Base-by-base conservation (phyloP, 176 grass and related monocot genomes). In the Oryza meyeriana region DNA sequence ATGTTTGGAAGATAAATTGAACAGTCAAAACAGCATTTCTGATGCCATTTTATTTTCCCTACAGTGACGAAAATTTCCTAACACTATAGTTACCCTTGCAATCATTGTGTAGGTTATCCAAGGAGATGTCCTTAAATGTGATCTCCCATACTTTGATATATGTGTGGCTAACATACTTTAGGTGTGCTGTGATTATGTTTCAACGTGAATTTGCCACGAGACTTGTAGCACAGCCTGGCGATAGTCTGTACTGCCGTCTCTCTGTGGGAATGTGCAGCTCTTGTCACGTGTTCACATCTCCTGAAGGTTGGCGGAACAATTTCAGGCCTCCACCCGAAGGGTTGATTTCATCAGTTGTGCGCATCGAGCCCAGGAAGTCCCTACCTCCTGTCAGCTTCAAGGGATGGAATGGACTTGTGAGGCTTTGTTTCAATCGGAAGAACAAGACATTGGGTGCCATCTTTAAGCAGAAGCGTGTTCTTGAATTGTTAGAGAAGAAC, bases 151-250 rank as follows among this genome's bases (percentile, higher is more conserved):
- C 83, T 98, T 98, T 0, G 95, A 98, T 83, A 93, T 98, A 31
- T 94, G 92, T 35, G 95, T 98, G 48, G 92, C 92, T 1, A 98
- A 94, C 66, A 98, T 98, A 58, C 41, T 98, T 98, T 33, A 86
- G 90, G 66, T 98, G 95, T 76, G 92, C 95, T 24, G 92, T 98
- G 66, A 98, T 98, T 55, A 98, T 98, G 95, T 98, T 79, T 73
- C 95, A 98, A 64, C 90, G 86, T 42, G 95, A 98, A 74, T 98
- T 98, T 83, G 92, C 95, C 27, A 92, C 92, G 92, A 92, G 95
- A 72, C 84, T 98, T 35, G 92, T 94, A 16, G 95, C 95, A n/a
- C 91, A 91, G 12, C 92, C 95, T 2, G 94, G 95, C 33, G 95
- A 98, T 42, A 89, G 39, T 42, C 92, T 98, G 29, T 98, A 98